A percentile compares a stretch with the other conserved stretches of the same genome.
These are phyloP conservation scores for Glycyrrhiza uralensis DNA, from an alignment of 306 rosid species.

Conservation along the genomic window DNA sequence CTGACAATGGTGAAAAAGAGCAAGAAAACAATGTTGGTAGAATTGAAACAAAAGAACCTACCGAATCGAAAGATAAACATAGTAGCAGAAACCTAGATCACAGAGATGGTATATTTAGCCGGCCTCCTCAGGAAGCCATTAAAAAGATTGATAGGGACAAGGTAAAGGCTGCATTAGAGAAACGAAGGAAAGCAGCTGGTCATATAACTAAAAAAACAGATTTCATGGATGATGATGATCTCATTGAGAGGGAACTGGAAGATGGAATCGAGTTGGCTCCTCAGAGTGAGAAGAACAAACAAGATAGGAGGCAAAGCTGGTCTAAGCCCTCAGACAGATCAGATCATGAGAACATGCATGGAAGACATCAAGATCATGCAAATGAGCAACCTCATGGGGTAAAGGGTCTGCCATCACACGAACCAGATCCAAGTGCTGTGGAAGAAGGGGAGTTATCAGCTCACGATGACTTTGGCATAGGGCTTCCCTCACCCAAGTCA, in stretches of 20 bases:
- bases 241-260: slow-evolving; percentile 93
- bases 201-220: slow-evolving; percentile 68
- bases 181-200: slow-evolving; percentile 75
- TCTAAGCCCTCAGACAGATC: slow-evolving; percentile 58
- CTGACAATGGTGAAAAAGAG: slow-evolving; percentile 51
- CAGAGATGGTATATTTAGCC: slow-evolving; percentile 44
- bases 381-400: slow-evolving; percentile 46
- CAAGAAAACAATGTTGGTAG: slow-evolving; percentile 48
- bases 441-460: slow-evolving; percentile 87
- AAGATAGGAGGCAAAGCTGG: slow-evolving; percentile 77
- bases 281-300: slow-evolving; percentile 71
- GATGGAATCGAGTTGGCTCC: slow-evolving; percentile 87
- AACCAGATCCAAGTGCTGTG: slow-evolving; percentile 51
- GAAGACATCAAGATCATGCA: slow-evolving; percentile 51
- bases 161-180: slow-evolving; percentile 90
- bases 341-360: slow-evolving; percentile 56
- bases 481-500: slow-evolving; percentile 59
- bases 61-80: slow-evolving; percentile 64
- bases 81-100: slow-evolving; percentile 51
- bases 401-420: slow-evolving; percentile 36
- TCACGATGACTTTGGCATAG: slow-evolving; percentile 40
- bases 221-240: slow-evolving; percentile 88
- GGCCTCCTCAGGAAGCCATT: slow-evolving; percentile 78
- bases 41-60: slow-evolving; percentile 53
- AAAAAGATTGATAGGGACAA: slow-evolving; percentile 83